Base-by-base conservation (phyloP, 1,284 basidiomycete species). In the Rhodotorula sp. region DNA sequence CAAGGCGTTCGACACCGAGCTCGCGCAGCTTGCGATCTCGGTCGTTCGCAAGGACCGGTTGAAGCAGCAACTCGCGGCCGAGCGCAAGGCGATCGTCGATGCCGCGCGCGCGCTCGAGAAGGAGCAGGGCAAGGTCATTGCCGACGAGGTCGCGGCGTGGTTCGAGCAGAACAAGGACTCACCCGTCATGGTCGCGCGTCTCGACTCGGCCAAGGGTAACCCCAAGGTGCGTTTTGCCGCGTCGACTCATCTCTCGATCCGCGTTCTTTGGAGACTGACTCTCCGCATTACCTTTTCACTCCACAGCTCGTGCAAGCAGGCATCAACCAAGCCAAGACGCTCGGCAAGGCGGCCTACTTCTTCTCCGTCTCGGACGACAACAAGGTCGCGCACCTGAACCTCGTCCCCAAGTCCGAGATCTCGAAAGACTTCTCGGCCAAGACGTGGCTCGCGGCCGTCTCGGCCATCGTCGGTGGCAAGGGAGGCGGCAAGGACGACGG, bases 401-500 rank as follows among this genome's bases (percentile, higher is more conserved):
- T 85, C 79, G 85, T 98, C 59, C 88, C 95, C 1, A 90, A 90
- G 79, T 83, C 80, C 28, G 85, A 86, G 76, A 77, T 83, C n/a
- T 77, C 82, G 66, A 83, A 82, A 77, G 87, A 88, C 14, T 84
- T 91, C 64, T 90, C 93, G 80, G 93, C 90, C 38, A 89, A 92
- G 73, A 83, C 81, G 34, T 97, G 94, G 94, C 89, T 93, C 47
- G 82, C 85, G n/a, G 86, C 86, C 67, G 88, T 95, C 12, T 85
- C 86, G 14, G 88, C 88, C 60, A 82, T 94, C 8, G 77, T 97
- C 19, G 93, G 93, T 54, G 94, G 95, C 61, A 97, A 95, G 91
- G 92, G 92, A 69, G 94, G 94, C 70, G 94, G 94, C 28, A 95
- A 93, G 82, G 91, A 92, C 70, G 94, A 97, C 61, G 86, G 87